A percentile compares a stretch with the other conserved stretches of the same genome.
Evolutionary conservation across 768 basidiomycete species (phyloP).

Genomic region (Auriscalpium vulgare): DNA sequence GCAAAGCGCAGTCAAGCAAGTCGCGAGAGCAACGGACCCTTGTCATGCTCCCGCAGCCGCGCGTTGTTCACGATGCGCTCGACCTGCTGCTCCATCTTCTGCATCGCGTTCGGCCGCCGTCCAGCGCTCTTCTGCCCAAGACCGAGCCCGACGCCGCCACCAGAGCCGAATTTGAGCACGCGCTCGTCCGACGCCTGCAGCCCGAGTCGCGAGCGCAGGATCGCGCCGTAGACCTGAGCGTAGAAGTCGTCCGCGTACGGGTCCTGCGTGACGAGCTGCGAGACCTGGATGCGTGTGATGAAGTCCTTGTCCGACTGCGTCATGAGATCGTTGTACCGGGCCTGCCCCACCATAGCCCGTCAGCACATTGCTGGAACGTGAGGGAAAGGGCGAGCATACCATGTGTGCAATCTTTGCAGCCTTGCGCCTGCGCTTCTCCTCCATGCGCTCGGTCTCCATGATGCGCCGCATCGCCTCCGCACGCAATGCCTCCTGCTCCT

Average conservation of each 20-base stretch:
- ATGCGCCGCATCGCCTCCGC: slow-evolving; percentile 84
- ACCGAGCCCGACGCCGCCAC: slow-evolving; percentile 82
- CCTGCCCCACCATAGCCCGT: slow-evolving; percentile 32
- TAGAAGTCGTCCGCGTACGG: slow-evolving; percentile 99
- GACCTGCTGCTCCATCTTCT: slow-evolving; percentile 91
- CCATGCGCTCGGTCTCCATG: slow-evolving; percentile 83
- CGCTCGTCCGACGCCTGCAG: slow-evolving; percentile 65
- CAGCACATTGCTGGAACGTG: neutral
- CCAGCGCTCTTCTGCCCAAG: slow-evolving; percentile 58
- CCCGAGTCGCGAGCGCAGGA: slow-evolving; percentile 72
- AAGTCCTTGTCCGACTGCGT: slow-evolving; percentile 99
- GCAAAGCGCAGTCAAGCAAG: neutral
- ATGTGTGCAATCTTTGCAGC: slow-evolving; percentile 85
- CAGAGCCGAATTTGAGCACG: slow-evolving; percentile 78
- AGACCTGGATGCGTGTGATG: slow-evolving; percentile 97
- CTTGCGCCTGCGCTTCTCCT: slow-evolving; percentile 73
- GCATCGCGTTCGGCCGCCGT: slow-evolving; percentile 79
- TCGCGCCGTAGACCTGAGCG: slow-evolving; percentile 88
- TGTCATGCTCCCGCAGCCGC: slow-evolving; percentile 78
- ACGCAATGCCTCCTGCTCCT: slow-evolving; percentile 62
- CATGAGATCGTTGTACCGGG: slow-evolving; percentile 92
- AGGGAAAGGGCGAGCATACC: slow-evolving; percentile 34
- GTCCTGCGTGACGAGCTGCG: slow-evolving; percentile 94
- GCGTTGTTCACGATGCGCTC: slow-evolving; percentile 94
- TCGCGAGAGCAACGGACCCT: slow-evolving; percentile 40